Percentiles rank a stretch among this genome's conserved stretches.
phyloP scores from a whole-genome alignment of 1,284 basidiomycete species.

The Stygiomarasmius scandens region DNA sequence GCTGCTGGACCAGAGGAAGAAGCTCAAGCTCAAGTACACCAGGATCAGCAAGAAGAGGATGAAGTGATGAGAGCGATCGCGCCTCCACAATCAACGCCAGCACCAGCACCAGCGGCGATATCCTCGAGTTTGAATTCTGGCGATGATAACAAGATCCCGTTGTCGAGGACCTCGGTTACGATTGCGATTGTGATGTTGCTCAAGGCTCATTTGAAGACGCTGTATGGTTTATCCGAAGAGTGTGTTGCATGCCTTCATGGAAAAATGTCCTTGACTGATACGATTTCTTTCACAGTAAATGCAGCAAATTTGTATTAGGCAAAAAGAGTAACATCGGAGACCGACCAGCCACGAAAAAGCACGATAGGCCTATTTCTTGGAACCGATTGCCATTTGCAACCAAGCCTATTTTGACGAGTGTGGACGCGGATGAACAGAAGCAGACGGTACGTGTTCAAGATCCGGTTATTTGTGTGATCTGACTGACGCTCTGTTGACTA shows the following conservation, averaged over 20 bases:
- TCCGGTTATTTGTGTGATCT: too few relatives aligned
- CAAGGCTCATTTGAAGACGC: constrained; percentile 78
- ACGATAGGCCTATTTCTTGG: constrained; percentile 70
- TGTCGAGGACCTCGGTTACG: constrained; percentile 70
- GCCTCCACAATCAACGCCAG: neutral
- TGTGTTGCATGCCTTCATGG: too few relatives aligned
- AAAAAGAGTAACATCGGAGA: constrained; percentile 89
- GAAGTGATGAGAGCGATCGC: neutral
- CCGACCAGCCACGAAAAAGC: constrained; percentile 67
- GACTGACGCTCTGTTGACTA: constrained; percentile 29
- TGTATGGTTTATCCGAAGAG: constrained; percentile 89
- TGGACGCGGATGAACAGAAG: constrained; percentile 63
- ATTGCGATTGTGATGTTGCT: constrained; percentile 82
- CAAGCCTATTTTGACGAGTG: constrained; percentile 55
- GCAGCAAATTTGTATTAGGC: constrained; percentile 78
- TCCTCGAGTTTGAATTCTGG: constrained; percentile 12
- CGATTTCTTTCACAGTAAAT: constrained; percentile 65
- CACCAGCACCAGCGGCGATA: too few relatives aligned
- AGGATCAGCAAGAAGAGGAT: neutral
- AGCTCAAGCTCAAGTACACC: neutral
- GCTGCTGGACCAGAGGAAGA: neutral
- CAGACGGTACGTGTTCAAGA: constrained; percentile 57
- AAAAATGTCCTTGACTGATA: constrained; percentile 5
- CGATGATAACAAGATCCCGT: constrained; percentile 38
- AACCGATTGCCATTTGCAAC: constrained; percentile 69